These are phyloP conservation scores for Luffa aegyptiaca DNA, from an alignment of 306 rosid species.

Conservation along the genomic window DNA sequence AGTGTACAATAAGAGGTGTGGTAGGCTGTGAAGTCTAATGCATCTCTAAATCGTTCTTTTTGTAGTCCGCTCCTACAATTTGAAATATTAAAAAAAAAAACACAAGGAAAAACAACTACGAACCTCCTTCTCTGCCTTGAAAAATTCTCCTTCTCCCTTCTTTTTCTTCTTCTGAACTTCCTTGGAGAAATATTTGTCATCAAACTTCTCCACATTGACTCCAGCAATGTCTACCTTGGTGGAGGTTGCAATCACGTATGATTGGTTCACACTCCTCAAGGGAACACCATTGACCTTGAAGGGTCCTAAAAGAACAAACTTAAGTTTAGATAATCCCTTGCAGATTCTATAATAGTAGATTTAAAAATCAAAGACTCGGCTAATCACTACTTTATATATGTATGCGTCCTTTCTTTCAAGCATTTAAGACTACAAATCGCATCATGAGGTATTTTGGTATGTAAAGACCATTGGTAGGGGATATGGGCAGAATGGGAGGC, in stretches of 20 bases:
- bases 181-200: constrained; percentile 57
- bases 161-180: constrained; percentile 39
- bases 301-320: constrained; percentile 28
- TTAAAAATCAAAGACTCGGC: background rate
- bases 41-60: too few species aligned
- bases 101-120: background rate
- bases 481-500: background rate
- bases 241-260: constrained; percentile 60
- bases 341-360: background rate
- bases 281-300: constrained; percentile 73
- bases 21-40: too few species aligned
- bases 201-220: constrained; percentile 34
- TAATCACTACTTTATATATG: background rate
- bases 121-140: constrained; percentile 61
- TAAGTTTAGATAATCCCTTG: background rate
- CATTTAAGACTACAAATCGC: background rate
- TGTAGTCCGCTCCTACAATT: too few species aligned
- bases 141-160: constrained; percentile 59
- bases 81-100: background rate
- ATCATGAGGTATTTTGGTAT: background rate
- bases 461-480: background rate
- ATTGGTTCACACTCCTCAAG: constrained; percentile 61
- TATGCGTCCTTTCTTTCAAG: background rate
- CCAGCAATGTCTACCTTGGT: constrained; percentile 56
- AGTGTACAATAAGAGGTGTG: too few species aligned